phyloP scores from a whole-genome alignment of 768 basidiomycete species.

The Collybia sordida region DNA sequence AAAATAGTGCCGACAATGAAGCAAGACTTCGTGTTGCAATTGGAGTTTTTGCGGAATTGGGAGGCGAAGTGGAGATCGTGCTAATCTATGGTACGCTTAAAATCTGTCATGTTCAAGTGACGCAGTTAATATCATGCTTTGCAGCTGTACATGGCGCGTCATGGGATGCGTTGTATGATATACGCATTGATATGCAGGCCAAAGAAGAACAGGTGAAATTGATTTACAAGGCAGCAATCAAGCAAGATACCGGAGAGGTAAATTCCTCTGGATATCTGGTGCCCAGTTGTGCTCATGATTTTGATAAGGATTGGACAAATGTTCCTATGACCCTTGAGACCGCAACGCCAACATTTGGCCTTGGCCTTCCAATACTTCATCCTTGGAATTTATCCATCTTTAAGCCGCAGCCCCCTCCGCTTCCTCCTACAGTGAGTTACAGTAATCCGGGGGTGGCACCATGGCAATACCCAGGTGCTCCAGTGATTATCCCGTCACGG shows the following conservation, averaged over 20 bases:
- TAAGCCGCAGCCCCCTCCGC: conserved; percentile 7
- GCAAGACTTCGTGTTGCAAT: conserved; percentile 29
- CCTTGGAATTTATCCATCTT: conserved; percentile 36
- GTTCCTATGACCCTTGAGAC: conserved; percentile 44
- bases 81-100: conserved; percentile 35
- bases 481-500: too few species aligned
- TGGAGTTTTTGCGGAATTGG: conserved; percentile 33
- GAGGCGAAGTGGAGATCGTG: conserved; percentile 35
- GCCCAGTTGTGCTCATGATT: neutral
- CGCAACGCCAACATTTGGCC: conserved; percentile 38
- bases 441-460: too few species aligned
- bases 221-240: conserved; percentile 38
- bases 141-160: conserved; percentile 33
- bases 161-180: conserved; percentile 40
- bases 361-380: conserved; percentile 31
- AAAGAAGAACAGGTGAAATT: conserved; percentile 33
- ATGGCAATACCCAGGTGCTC: too few species aligned
- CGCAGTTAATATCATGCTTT: neutral
- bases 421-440: too few species aligned
- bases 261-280: neutral
- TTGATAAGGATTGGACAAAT: conserved; percentile 37
- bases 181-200: conserved; percentile 37
- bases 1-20: conserved; percentile 17
- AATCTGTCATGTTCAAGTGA: too few species aligned
- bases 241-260: conserved; percentile 43